phyloP scores from a whole-genome alignment of 768 basidiomycete species.

The Mycena pura region DNA sequence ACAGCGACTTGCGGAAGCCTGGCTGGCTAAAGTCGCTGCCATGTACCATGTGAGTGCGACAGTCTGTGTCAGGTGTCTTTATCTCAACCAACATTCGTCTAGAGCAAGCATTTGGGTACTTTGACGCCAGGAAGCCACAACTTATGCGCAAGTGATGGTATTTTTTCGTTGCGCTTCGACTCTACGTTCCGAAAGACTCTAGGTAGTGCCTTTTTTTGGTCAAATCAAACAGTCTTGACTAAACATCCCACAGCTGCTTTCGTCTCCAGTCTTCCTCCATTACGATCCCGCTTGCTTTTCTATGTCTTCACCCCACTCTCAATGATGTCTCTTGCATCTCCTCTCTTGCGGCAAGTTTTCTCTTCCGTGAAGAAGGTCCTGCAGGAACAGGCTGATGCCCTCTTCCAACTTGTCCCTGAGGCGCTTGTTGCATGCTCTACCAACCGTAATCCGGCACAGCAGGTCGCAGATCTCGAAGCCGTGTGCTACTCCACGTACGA shows the following conservation, averaged over 20 bases:
- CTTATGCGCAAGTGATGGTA: conserved; percentile 56
- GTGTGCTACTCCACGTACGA: conserved; percentile 76
- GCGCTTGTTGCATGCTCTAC: conserved; percentile 56
- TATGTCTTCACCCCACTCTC: conserved; percentile 71
- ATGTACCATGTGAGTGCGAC: conserved; percentile 62
- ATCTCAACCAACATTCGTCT: conserved; percentile 22
- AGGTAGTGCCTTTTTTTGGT: conserved; percentile 42
- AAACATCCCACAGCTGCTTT: conserved; percentile 51
- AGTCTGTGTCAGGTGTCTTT: neutral
- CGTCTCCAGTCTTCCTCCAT: conserved; percentile 47
- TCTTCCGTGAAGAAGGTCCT: conserved; percentile 64
- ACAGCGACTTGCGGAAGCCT: conserved; percentile 55
- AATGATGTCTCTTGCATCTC: conserved; percentile 68
- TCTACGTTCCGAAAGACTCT: conserved; percentile 70
- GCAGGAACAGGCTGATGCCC: conserved; percentile 57
- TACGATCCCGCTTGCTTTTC: conserved; percentile 57
- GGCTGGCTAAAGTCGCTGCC: conserved; percentile 61
- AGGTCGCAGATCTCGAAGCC: conserved; percentile 50
- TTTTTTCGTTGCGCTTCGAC: conserved; percentile 71
- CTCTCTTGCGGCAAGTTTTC: conserved; percentile 72
- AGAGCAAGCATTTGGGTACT: conserved; percentile 70
- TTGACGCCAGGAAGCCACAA: conserved; percentile 59
- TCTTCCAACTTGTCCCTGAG: conserved; percentile 81
- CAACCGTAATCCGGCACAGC: conserved; percentile 46
- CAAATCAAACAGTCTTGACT: neutral